Conservation (phyloP, 2,329 filamentous ascomycete genomes). For the Pseudogymnoascus sp. region DNA sequence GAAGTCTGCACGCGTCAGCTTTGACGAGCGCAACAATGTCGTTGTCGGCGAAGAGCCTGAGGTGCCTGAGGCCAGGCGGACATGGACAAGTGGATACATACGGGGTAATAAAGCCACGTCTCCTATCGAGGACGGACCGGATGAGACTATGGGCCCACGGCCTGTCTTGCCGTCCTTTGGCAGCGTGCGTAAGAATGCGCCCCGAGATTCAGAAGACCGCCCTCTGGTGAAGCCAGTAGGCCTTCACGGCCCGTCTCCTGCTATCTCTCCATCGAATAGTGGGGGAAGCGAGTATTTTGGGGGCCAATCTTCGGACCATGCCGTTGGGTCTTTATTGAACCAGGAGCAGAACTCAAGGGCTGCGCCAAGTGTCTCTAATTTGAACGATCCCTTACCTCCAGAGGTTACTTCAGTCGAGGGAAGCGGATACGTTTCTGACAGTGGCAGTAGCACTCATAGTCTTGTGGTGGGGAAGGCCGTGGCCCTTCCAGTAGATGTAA, state of each 20-base stretch:
- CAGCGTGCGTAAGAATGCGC: slow-evolving; percentile 57
- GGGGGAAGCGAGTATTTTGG: slow-evolving; percentile 20
- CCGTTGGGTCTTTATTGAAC: slow-evolving; percentile 45
- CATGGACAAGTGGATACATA: slow-evolving; percentile 45
- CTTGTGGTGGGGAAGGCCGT: slow-evolving; percentile 28
- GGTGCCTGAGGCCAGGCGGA: slow-evolving; percentile 32
- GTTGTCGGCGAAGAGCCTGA: slow-evolving; percentile 42
- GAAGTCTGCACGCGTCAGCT: slow-evolving; percentile 68
- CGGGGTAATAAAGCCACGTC: slow-evolving; percentile 40
- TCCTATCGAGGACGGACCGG: slow-evolving; percentile 52
- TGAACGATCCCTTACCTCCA: slow-evolving; percentile 59
- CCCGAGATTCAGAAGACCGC: slow-evolving; percentile 42
- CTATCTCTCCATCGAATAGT: slow-evolving; percentile 18
- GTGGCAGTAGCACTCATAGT: slow-evolving; percentile 35
- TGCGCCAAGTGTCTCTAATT: slow-evolving; percentile 47
- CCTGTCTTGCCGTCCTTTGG: slow-evolving; percentile 68
- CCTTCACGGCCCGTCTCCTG: slow-evolving; percentile 23
- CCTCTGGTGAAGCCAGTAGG: slow-evolving; percentile 45
- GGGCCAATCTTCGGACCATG: slow-evolving; percentile 49
- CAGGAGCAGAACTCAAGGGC: slow-evolving; percentile 44
- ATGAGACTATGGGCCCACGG: slow-evolving; percentile 64
- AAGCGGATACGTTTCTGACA: slow-evolving; percentile 55
- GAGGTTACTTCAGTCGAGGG: slow-evolving; percentile 63
- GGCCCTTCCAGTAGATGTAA: slow-evolving; percentile 10
- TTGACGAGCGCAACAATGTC: slow-evolving; percentile 57